These are phyloP conservation scores for Desmodesmus armatus DNA, from an alignment of 139 green algal genomes.

Conservation along the genomic window DNA sequence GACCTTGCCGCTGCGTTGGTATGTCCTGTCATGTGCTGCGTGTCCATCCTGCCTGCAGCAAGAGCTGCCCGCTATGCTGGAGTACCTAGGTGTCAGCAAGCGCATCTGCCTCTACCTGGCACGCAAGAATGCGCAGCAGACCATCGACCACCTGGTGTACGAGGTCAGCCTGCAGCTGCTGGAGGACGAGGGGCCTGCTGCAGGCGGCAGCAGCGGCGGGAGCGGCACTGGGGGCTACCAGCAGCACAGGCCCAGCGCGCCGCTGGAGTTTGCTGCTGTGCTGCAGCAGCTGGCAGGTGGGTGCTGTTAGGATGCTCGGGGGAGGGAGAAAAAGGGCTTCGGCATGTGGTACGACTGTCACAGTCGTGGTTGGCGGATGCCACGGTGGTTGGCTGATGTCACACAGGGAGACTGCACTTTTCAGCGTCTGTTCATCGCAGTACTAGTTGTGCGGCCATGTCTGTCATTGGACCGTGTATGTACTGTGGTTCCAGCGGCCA, in stretches of 20 bases:
- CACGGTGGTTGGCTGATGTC: neutral
- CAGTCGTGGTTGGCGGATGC: neutral
- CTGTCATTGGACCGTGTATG: too few species aligned
- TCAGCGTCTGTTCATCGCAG: too few species aligned
- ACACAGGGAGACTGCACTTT: too few species aligned
- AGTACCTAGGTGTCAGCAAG: conserved; percentile 82
- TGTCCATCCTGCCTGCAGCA: conserved; percentile 42
- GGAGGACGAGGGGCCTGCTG: conserved; percentile 33
- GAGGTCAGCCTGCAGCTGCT: conserved; percentile 67
- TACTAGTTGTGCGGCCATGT: too few species aligned
- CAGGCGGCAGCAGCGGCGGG: neutral
- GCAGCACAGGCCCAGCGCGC: neutral
- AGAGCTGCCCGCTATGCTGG: conserved; percentile 52
- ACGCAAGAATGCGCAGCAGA: conserved; percentile 78
- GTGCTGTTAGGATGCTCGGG: too few species aligned
- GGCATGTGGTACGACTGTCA: too few species aligned
- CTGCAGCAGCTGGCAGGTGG: too few species aligned
- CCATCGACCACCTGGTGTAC: conserved; percentile 89
- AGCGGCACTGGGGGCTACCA: neutral
- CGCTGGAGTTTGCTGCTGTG: conserved; percentile 32
- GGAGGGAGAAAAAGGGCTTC: too few species aligned
- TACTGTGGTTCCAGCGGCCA: too few species aligned
- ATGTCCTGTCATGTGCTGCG: too few species aligned
- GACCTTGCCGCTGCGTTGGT: neutral
- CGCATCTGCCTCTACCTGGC: conserved; percentile 89